Evolutionary conservation across 768 basidiomycete genomes (phyloP).

Genomic region (Suillus subaureus): DNA sequence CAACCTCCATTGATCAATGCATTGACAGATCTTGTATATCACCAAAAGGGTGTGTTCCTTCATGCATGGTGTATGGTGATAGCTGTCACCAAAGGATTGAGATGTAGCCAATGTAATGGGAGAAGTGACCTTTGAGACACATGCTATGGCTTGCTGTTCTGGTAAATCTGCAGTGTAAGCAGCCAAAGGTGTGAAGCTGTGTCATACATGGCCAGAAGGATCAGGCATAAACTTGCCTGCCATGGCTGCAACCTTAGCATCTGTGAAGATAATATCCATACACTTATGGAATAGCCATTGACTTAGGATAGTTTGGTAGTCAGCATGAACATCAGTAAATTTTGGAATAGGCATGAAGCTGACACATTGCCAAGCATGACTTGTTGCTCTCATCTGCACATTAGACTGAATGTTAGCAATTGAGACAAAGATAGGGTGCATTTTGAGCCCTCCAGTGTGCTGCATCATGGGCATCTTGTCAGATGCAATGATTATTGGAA

Average conservation of each 20-base stretch:
- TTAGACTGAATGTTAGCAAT: constrained; percentile 9
- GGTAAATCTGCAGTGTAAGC: constrained; percentile 22
- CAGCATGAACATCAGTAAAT: constrained; percentile 18
- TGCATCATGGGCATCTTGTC: constrained; percentile 5
- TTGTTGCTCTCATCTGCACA: constrained; percentile 10
- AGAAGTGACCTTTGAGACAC: constrained; percentile 17
- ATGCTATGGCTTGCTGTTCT: constrained; percentile 16
- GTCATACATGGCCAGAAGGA: constrained; percentile 11
- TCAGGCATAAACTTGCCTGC: constrained; percentile 31
- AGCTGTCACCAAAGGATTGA: too few species aligned
- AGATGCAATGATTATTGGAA: background rate
- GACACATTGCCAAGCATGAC: constrained; percentile 19
- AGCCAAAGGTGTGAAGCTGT: constrained; percentile 17
- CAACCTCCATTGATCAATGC: too few species aligned
- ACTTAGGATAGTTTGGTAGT: constrained; percentile 28
- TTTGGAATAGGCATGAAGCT: constrained; percentile 32
- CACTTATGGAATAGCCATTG: constrained; percentile 32
- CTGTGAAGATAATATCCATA: constrained; percentile 30
- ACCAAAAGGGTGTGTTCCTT: too few species aligned
- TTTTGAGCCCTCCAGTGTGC: background rate
- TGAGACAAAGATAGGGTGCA: constrained; percentile 2
- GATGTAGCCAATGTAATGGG: constrained; percentile 15
- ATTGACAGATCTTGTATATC: too few species aligned
- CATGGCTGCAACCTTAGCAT: constrained; percentile 29
- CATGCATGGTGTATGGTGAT: too few species aligned